phyloP scores from a whole-genome alignment of 2,329 filamentous ascomycete species.

The Mycocentrospora acerina region DNA sequence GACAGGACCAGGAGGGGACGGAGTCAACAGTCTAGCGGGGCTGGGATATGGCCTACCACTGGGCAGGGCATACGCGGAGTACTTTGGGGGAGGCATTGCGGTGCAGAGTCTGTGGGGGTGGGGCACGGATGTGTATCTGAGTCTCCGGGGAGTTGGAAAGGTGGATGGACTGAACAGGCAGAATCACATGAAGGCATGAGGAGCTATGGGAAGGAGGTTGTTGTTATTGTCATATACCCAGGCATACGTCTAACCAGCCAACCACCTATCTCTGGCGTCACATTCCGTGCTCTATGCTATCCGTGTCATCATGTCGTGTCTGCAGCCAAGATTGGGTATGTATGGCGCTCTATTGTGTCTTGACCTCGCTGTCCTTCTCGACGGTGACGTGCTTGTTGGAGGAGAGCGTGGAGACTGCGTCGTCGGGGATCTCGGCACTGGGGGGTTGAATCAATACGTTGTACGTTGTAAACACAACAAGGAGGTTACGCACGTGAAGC shows the following conservation, averaged over 20 bases:
- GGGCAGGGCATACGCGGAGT: slow-evolving; percentile 92
- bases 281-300: slow-evolving; percentile 6
- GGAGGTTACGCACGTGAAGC: slow-evolving; percentile 72
- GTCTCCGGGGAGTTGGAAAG: slow-evolving; percentile 60
- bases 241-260: slow-evolving; percentile 7
- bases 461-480: background rate
- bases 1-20: slow-evolving; percentile 68
- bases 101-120: slow-evolving; percentile 97
- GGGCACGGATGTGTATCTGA: slow-evolving; percentile 72
- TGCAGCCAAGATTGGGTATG: slow-evolving; percentile 1
- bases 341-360: slow-evolving; percentile 62
- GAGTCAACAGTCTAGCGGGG: slow-evolving; percentile 79
- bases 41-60: slow-evolving; percentile 90
- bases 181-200: background rate
- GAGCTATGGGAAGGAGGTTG: slow-evolving; percentile 1
- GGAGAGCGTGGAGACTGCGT: slow-evolving; percentile 65
- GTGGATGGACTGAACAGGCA: slow-evolving; percentile 22
- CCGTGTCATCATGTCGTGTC: slow-evolving; percentile 9
- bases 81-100: slow-evolving; percentile 92
- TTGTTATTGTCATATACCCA: slow-evolving; percentile 12
- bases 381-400: slow-evolving; percentile 74
- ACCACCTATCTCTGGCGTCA: too few relatives aligned
- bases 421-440: slow-evolving; percentile 73
- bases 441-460: slow-evolving; percentile 8
- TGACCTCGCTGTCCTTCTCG: slow-evolving; percentile 71